Base-by-base conservation (phyloP, 108 stramenopile species). In the Pseudonitzschia pungens region DNA sequence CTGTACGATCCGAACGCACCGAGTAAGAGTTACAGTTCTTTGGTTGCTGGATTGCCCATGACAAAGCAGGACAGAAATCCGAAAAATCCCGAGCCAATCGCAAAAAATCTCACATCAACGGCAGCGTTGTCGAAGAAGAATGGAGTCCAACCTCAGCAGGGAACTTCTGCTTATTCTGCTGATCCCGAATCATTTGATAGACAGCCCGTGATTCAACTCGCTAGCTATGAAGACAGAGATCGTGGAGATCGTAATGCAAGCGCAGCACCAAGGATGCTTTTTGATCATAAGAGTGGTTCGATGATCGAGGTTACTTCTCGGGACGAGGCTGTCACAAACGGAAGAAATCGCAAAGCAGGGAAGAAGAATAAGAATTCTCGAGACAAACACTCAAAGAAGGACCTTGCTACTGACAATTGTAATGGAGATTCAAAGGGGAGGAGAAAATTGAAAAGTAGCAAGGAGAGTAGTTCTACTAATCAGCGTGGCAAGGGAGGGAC, bases 201-300 rank as follows among this genome's bases (percentile, higher is more conserved):
- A 27, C 72, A 78, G 22, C 78, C 77, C 45, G 76, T 90, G 68
- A 89, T 95, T 45, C 84, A 91, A 70, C 72, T 95, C 16, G 56
- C 79, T 16, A 86, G 85, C 45, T 88, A 89, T 54, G 90, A 89
- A 22, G 89, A 89, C 73, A 78, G 83, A 43, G 87, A 88, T 78
- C 81, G 91, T 29, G 88, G 93, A 26, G 84, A 78, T 55, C 69
- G 85, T 56, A 78, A 78, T 28, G 53, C 69, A 42, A 77, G 56
- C 11, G 78, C 78, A 54, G 80, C 75, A 42, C 93, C 88, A 5
- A 78, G 94, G 36, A 92, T 95, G 90, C 68, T 95, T 14, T 95
- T 87, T 71, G 94, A 95, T 79, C 94, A 91, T 18, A 91, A 83
- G 62, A 95, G 90, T 73, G 94, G 94, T 36, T 87, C 88, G 0